These are phyloP conservation scores for Lachnellula cervina DNA, from an alignment of 2,329 filamentous ascomycete species.

Conservation along the genomic window DNA sequence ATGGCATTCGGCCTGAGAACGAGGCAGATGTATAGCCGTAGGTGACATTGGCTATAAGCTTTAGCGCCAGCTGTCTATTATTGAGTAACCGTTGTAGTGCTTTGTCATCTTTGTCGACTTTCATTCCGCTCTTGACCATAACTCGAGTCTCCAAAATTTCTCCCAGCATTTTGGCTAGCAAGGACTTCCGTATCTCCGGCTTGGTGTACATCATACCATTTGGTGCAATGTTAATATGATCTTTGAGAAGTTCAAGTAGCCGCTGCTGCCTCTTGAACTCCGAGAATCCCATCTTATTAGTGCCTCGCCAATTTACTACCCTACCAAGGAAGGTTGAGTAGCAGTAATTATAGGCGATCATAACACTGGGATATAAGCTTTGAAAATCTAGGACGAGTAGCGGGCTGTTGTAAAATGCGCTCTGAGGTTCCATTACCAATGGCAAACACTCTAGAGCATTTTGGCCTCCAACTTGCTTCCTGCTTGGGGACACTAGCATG, in stretches of 20 bases:
- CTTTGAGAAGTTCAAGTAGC: constrained; percentile 71
- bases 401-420: constrained; percentile 87
- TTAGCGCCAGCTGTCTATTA: constrained; percentile 88
- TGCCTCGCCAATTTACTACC: constrained; percentile 80
- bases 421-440: constrained; percentile 95
- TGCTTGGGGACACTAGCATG: constrained; percentile 80
- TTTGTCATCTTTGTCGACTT: constrained; percentile 83
- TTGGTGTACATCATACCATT: constrained; percentile 97
- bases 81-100: constrained; percentile 81
- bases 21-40: constrained; percentile 97
- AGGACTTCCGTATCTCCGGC: constrained; percentile 76
- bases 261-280: constrained; percentile 76
- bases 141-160: constrained; percentile 94
- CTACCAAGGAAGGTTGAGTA: constrained; percentile 94
- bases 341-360: constrained; percentile 99
- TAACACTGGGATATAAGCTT: constrained; percentile 91
- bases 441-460: constrained; percentile 93
- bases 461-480: constrained; percentile 87
- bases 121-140: constrained; percentile 98
- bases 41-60: constrained; percentile 96
- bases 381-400: constrained; percentile 92
- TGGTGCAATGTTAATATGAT: constrained; percentile 85
- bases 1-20: constrained; percentile 96
- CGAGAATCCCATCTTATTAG: constrained; percentile 90
- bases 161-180: constrained; percentile 92